Conservation (phyloP, 768 basidiomycete species). For the Boletus subparvulus region DNA sequence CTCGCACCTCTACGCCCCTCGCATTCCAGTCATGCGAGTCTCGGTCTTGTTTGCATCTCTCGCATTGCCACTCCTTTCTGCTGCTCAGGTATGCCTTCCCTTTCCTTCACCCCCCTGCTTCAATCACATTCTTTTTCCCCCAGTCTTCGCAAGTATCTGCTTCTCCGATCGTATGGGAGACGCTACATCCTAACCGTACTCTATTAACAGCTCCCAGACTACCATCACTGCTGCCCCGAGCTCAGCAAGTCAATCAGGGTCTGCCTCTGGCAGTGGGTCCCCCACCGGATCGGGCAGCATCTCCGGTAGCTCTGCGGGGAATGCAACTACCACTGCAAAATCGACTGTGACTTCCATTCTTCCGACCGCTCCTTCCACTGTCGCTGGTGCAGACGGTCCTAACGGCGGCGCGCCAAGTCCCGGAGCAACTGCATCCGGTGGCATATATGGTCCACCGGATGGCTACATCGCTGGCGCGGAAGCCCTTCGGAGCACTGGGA, state of each 20-base stretch:
- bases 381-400: constrained; percentile 46
- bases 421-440: constrained; percentile 44
- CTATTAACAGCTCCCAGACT: constrained; percentile 41
- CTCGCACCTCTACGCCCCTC: neutral
- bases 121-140: constrained; percentile 6
- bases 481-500: constrained; percentile 44
- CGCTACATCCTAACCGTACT: constrained; percentile 41
- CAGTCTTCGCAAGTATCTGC: constrained; percentile 42
- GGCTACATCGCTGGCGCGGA: constrained; percentile 59
- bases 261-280: constrained; percentile 22
- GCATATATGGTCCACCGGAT: constrained; percentile 67
- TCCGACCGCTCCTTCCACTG: constrained; percentile 58
- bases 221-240: constrained; percentile 48
- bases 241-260: constrained; percentile 20
- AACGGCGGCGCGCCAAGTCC: constrained; percentile 58
- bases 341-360: constrained; percentile 1
- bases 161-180: constrained; percentile 14
- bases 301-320: constrained; percentile 23
- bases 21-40: constrained; percentile 26
- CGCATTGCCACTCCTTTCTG: constrained; percentile 24
- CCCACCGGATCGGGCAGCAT: constrained; percentile 23
- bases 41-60: constrained; percentile 34
- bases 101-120: too few relatives aligned
- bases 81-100: constrained; percentile 33
- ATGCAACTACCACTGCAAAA: constrained; percentile 32